Evolutionary conservation across 768 basidiomycete species (phyloP), one percentile per base, ranked within the genome.

Genomic region (Suillus luteus): DNA sequence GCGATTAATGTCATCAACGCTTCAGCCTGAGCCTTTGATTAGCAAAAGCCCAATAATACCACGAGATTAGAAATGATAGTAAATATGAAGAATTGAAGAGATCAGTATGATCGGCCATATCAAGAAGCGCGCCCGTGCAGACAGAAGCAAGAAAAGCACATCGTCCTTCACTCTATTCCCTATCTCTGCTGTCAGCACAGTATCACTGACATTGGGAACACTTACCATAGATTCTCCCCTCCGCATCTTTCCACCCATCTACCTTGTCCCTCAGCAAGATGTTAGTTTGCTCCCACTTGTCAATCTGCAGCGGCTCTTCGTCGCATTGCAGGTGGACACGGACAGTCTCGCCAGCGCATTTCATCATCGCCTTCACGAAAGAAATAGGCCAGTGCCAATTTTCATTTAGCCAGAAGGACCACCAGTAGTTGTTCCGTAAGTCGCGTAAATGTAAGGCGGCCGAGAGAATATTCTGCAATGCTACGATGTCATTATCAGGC

Each of bases 381-480:
- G 24, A 57, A 17, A 57, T 27, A 24, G 55, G n/a, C 55, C 55
- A 57, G 14, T 38, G 37, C 55, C 55, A 57, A 10, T 57, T 24
- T 24, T 57, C 37, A 6, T 57, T 57, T 8, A 57, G 55, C 55
- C 55, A 57, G 55, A 57, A 57, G 15, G 15, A 40, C 38, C 38
- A 22, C 55, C 55, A 57, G 38, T 57, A 57, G 24, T 24, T 24
- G 22, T 57, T 40, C 17, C 37, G 38, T 6, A 38, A 17, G 15
- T 57, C 38, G 55, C 55, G 38, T 27, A 57, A 11, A 57, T 4
- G 55, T 22, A 24, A 38, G 55, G 55, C 55, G 38, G 40, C 22
- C 9, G 55, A 57, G 55, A 15, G 55, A 40, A 57, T 57, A 27
- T 27, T 15, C 24, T 24, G 55, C 37, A 37, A 10, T 38, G 14